Base-by-base conservation (phyloP, 1,284 basidiomycete genomes). In the Salmacisia buchloeana region DNA sequence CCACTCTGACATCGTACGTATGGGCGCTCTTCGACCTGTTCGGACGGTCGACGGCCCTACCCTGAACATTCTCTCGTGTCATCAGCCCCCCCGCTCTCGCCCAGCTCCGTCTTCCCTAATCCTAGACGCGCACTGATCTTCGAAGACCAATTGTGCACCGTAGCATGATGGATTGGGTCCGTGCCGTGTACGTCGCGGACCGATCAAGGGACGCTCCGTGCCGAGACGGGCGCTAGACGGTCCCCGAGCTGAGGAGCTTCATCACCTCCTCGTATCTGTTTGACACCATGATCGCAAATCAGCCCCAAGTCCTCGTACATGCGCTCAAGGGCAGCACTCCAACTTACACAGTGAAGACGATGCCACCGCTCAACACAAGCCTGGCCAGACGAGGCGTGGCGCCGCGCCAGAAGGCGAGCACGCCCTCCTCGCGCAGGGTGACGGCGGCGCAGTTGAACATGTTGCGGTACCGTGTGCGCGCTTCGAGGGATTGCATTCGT, bases 401-500 rank as follows among this genome's bases (percentile, higher is more conserved):
- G 1, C 94, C 94, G 25, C 90, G 91, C 94, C 94, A 98, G 81
- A 98, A 96, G 54, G 89, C 86, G 31, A 87, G 74, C 15, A 94
- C 68, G 7, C 93, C 93, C 77, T 96, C 92, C 80, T 94, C 61
- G 29, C 68, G 67, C 36, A 74, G 29, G 7, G 69, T 71, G 36
- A 69, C 58, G 59, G 65, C 59, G 43, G 87, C 91, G 77, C 94
- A 97, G 77, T 97, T 92, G 82, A 97, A 89, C 0, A 93, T 89
- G 78, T 94, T 96, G 43, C 87, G 85, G 81, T 97, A 98, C 69
- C 92, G 87, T 45, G 85, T 82, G 21, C 86, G 84, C 1, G 93
- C 94, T 69, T 87, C 85, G 33, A 97, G 84, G 1, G 91, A 89
- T 80, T 98, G 94, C 94, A 98, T 97, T 45, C 94, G 86, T 12